These are phyloP conservation scores for Lagenaria siceraria DNA, from an alignment of 306 rosid genomes.

Conservation along the genomic window DNA sequence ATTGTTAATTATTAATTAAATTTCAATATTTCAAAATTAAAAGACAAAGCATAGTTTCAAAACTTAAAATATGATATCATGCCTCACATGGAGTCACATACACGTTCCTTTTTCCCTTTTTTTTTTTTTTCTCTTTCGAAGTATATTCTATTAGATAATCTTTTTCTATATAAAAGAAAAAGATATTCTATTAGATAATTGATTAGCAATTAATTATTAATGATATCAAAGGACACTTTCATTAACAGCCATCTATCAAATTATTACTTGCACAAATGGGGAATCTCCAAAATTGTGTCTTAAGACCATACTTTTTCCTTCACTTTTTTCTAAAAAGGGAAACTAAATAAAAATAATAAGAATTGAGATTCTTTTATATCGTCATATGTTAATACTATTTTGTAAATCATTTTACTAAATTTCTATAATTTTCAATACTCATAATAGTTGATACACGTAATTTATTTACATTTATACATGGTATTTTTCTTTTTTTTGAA, in stretches of 20 bases:
- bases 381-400: background rate
- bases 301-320: background rate
- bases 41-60: background rate
- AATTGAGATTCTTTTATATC: background rate
- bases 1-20: background rate
- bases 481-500: too few species aligned
- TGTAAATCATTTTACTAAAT: background rate
- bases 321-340: background rate
- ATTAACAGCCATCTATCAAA: background rate
- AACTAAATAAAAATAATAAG: background rate
- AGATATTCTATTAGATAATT: background rate
- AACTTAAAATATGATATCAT: too few species aligned
- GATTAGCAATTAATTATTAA: background rate
- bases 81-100: too few species aligned
- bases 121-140: background rate
- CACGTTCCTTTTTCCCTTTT: too few species aligned
- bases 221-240: background rate
- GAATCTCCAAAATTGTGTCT: background rate
- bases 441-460: too few species aligned
- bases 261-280: background rate
- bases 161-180: too few species aligned
- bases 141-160: background rate
- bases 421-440: background rate
- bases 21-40: background rate
- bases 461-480: too few species aligned